phyloP scores from a whole-genome alignment of 805 yeast genomes.

The Wickerhamomyces queroliae region DNA sequence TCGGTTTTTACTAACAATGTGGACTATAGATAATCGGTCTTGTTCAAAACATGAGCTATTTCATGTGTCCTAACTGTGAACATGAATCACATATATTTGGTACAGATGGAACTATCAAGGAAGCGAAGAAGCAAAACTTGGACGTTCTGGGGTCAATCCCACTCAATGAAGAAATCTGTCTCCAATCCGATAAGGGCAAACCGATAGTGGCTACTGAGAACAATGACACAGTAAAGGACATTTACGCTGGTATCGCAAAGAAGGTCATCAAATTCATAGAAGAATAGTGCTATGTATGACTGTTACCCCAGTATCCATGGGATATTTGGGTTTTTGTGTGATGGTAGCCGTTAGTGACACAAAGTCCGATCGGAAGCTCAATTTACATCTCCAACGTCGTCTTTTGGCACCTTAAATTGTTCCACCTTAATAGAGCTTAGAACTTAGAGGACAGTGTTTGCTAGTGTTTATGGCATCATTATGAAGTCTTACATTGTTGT shows the following conservation, averaged over 20 bases:
- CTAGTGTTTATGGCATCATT: too few relatives aligned
- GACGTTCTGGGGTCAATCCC: slow-evolving; percentile 65
- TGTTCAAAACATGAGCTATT: slow-evolving; percentile 80
- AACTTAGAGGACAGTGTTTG: too few relatives aligned
- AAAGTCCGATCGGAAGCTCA: too few relatives aligned
- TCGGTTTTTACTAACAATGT: not conserved
- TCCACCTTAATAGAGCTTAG: too few relatives aligned
- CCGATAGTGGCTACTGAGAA: slow-evolving; percentile 50
- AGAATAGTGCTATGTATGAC: not conserved
- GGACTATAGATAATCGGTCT: slow-evolving; percentile 47
- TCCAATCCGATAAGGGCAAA: slow-evolving; percentile 55
- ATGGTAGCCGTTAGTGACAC: not conserved
- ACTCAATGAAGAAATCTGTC: slow-evolving; percentile 52
- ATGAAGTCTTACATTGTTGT: too few relatives aligned
- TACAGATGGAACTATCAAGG: slow-evolving; percentile 43
- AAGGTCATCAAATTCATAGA: slow-evolving; percentile 17
- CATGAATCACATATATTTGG: slow-evolving; percentile 78
- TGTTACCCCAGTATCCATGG: too few relatives aligned
- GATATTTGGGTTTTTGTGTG: not conserved
- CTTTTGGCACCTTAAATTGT: too few relatives aligned
- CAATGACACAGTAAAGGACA: slow-evolving; percentile 28
- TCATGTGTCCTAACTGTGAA: slow-evolving; percentile 66
- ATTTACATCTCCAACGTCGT: too few relatives aligned
- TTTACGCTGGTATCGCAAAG: slow-evolving; percentile 45
- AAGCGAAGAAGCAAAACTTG: slow-evolving; percentile 41